phyloP scores from a whole-genome alignment of 495 filamentous ascomycete genomes.

The Lichina pygmaea region DNA sequence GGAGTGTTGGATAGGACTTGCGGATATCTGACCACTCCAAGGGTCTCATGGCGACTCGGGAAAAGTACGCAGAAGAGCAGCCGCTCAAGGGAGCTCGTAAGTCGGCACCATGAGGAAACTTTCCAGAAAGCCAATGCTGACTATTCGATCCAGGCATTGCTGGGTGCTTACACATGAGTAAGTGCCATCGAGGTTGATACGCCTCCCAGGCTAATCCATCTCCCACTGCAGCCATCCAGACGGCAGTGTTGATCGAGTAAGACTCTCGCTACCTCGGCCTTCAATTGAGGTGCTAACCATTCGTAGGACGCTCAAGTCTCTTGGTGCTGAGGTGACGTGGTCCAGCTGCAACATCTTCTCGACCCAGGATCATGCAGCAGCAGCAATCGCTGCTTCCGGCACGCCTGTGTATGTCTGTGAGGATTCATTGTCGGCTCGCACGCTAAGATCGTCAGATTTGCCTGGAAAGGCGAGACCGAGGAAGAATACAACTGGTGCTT shows the following conservation, averaged over 20 bases:
- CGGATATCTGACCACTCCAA: slow-evolving; percentile 12
- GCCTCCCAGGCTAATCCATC: neutral
- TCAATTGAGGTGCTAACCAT: slow-evolving; percentile 5
- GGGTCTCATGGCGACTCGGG: slow-evolving; percentile 83
- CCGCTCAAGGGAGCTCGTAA: slow-evolving; percentile 52
- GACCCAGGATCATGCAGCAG: slow-evolving; percentile 94
- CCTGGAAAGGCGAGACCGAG: slow-evolving; percentile 99
- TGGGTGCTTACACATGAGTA: slow-evolving; percentile 97
- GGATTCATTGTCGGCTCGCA: neutral
- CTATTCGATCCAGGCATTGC: slow-evolving; percentile 37
- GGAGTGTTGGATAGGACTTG: slow-evolving; percentile 27
- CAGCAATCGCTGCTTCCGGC: slow-evolving; percentile 82
- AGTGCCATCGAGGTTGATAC: slow-evolving; percentile 4
- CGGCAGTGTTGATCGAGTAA: slow-evolving; percentile 77
- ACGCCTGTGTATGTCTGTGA: slow-evolving; percentile 45
- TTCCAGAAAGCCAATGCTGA: slow-evolving; percentile 1
- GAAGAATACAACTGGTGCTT: slow-evolving; percentile 99
- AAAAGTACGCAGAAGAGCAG: slow-evolving; percentile 79
- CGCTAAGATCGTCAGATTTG: slow-evolving; percentile 30
- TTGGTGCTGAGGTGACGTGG: slow-evolving; percentile 97
- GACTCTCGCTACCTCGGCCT: neutral
- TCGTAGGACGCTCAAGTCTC: slow-evolving; percentile 40
- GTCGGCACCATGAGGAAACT: neutral
- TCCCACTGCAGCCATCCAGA: slow-evolving; percentile 54
- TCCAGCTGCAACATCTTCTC: slow-evolving; percentile 95